Evolutionary conservation across 306 rosid genomes (phyloP).

Genomic region (Hippophae gyantsensis): DNA sequence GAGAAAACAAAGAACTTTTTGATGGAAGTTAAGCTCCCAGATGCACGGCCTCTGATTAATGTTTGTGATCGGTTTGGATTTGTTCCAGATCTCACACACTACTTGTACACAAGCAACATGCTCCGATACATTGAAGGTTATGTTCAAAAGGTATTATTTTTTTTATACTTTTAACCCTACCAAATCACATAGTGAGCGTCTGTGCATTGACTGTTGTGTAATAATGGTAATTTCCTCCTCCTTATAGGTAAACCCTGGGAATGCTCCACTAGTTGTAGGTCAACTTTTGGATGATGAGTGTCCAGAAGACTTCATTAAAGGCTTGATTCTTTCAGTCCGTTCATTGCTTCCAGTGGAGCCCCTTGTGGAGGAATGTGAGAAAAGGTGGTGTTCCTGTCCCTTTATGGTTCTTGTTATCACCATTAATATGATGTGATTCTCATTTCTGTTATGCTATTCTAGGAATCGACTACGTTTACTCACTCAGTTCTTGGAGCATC

Average conservation of each 20-base stretch:
- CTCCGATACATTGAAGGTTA: conserved; percentile 98
- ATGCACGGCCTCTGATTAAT: conserved; percentile 93
- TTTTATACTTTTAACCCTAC: conserved; percentile 4
- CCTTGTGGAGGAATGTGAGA: conserved; percentile 95
- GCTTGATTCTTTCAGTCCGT: conserved; percentile 93
- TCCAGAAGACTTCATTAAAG: conserved; percentile 97
- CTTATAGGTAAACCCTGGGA: conserved; percentile 85
- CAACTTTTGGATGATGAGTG: conserved; percentile 98
- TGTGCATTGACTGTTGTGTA: conserved; percentile 2
- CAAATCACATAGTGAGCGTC: neutral
- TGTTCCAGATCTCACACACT: conserved; percentile 98
- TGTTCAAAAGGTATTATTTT: conserved; percentile 76
- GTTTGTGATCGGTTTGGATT: conserved; percentile 98
- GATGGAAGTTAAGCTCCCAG: conserved; percentile 98
- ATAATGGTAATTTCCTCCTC: conserved; percentile 8
- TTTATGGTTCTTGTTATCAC: conserved; percentile 3
- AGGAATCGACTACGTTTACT: conserved; percentile 97
- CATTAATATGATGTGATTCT: conserved; percentile 6
- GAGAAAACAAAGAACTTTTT: conserved; percentile 95
- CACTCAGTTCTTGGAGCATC: conserved; percentile 96
- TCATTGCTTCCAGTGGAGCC: conserved; percentile 99
- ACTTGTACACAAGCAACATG: conserved; percentile 92
- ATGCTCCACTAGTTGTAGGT: conserved; percentile 97
- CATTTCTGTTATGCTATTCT: conserved; percentile 16
- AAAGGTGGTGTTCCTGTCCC: conserved; percentile 48